Evolutionary conservation across 2,329 filamentous ascomycete genomes (phyloP), one percentile per base, ranked within the genome.

Genomic region (Davidsoniella virescens): DNA sequence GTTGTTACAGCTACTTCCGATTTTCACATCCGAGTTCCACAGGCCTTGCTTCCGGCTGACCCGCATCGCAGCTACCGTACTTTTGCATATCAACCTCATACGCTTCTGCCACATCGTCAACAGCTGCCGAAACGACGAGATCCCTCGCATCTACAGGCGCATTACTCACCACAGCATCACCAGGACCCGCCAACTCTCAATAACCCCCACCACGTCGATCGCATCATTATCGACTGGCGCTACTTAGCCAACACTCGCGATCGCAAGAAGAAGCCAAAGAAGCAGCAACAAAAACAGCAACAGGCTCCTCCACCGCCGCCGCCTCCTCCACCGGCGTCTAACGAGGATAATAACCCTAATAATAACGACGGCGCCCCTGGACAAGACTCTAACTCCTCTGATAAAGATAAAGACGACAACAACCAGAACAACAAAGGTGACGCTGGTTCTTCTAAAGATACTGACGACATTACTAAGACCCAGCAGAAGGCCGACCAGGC

Each of bases 101-200:
- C 44, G 16, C 17, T 29, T 39, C 44, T 20, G 9, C 58, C 58
- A 55, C 59, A 61, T 59, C 59, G 59, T 60, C 52, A 46, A 44
- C 29, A 54, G 54, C 56, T 54, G 44, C 47, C 54, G 55, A 55
- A 50, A 42, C 44, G 12, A 50, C 8, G 29, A 33, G 29, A 33
- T 10, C 38, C 43, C 43, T 48, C 40, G 8, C 26, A 49, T 25
- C 40, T 12, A 33, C 47, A 44, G 47, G 10, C 47, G 40, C 47
- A 36, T 37, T 37, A 25, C 36, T 5, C 9, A 6, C 9, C 26
- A n/a, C 18, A 10, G 6, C 37, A 41, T 8, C 29, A 33, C 29
- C 29, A 33, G 29, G 29, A 33, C 39, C 37, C 36, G 20, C 46
- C 38, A 41, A 9, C 20, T 18, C 16, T 20, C 23, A 33, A 33